Base-by-base conservation (phyloP, 2,329 filamentous ascomycete genomes). In the Penicillium sp. region DNA sequence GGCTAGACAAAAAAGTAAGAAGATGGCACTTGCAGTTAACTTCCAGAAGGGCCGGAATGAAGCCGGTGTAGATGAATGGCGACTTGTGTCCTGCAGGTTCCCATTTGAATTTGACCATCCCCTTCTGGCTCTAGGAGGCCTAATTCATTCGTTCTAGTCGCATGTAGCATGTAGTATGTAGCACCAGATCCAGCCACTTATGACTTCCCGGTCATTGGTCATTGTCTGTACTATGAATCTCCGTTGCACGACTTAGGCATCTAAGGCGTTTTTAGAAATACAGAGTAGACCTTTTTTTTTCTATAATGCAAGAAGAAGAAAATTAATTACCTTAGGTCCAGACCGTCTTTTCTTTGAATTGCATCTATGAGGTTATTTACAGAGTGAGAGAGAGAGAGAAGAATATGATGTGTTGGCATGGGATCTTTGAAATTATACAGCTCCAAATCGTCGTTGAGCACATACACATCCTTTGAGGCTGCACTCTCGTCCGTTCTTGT, bases 191-290 rank as follows among this genome's bases (percentile, higher is more conserved):
- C 66, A 69, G 64, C 64, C 61, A 62, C 64, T 62, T 58, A 33
- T 54, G 54, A 37, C 62, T 59, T 53, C 60, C 59, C 61, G 60
- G 21, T 69, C 62, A 72, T 73, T 71, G 69, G 69, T 59, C 61
- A 56, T 47, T 49, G 57, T 60, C 57, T 66, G 65, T 65, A 64
- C 60, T 62, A 62, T 68, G 66, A 59, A 64, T 65, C 59, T 59
- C 61, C 59, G 73, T 73, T 71, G 60, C 69, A 74, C 73, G 64
- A 64, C 61, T 46, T 58, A 50, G 61, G 59, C 21, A 56, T 56
- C 43, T 54, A 41, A 38, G 35, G 45, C 43, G 58, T 60, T 50
- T 67, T 59, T 62, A 57, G 60, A 62, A 64, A 64, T 46, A 46
- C 50, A 64, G 62, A 54, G 49, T 47, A 60, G 61, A 59, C 56